Evolutionary conservation across 805 yeast species (phyloP).

Genomic region (Cyberlindnera japonica): DNA sequence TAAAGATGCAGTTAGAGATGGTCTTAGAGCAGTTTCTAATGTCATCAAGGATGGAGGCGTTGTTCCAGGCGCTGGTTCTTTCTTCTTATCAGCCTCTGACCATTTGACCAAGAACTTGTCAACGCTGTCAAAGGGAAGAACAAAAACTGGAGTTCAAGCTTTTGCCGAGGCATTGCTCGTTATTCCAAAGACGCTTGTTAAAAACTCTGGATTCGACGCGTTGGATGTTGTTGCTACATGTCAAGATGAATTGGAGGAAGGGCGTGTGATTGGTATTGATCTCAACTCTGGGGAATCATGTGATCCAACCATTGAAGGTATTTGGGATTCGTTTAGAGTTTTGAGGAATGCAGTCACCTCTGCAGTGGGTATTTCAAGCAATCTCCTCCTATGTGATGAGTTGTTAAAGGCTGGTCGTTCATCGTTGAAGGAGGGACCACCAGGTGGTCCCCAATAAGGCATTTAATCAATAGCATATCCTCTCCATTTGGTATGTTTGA

Average conservation of each 20-base stretch:
- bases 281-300: constrained; percentile 89
- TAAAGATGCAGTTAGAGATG: constrained; percentile 96
- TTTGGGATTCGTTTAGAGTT: constrained; percentile 96
- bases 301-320: constrained; percentile 91
- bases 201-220: constrained; percentile 91
- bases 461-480: too few species aligned
- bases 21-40: constrained; percentile 90
- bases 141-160: constrained; percentile 87
- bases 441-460: constrained; percentile 17
- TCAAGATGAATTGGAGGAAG: constrained; percentile 83
- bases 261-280: constrained; percentile 85
- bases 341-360: constrained; percentile 88
- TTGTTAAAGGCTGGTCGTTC: constrained; percentile 95
- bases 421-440: constrained; percentile 64
- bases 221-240: constrained; percentile 84
- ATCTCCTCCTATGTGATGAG: constrained; percentile 91
- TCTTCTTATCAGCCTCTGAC: constrained; percentile 77
- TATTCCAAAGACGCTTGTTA: constrained; percentile 87
- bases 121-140: constrained; percentile 71
- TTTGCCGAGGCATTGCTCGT: constrained; percentile 89
- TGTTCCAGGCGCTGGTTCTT: constrained; percentile 97
- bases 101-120: constrained; percentile 53
- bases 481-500: too few species aligned
- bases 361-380: constrained; percentile 92
- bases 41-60: constrained; percentile 80